Conservation (phyloP, 2,329 filamentous ascomycete genomes). For the Beauveria brongniartii region DNA sequence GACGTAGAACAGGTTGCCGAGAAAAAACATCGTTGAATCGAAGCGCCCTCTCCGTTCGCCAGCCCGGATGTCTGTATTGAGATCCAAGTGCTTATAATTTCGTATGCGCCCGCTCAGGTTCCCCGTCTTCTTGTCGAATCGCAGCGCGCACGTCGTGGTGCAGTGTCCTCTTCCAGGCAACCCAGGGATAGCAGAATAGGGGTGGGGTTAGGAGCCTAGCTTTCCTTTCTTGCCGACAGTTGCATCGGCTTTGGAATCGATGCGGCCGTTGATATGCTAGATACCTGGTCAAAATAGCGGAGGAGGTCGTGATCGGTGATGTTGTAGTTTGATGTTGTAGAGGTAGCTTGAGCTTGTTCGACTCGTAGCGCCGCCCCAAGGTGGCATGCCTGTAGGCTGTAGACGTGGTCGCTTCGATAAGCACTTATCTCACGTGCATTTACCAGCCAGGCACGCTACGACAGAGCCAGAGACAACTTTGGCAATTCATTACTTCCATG, state of each 20-base stretch:
- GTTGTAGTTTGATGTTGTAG: not conserved
- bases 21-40: constrained; percentile 46
- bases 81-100: not conserved
- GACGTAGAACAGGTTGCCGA: constrained; percentile 62
- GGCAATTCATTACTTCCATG: too few species aligned
- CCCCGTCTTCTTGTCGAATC: not conserved
- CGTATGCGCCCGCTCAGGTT: not conserved
- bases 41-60: not conserved
- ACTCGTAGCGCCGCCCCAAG: not conserved
- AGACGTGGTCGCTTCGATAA: constrained; percentile 11
- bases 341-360: not conserved
- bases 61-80: too few species aligned
- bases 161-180: not conserved
- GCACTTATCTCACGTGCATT: constrained; percentile 10
- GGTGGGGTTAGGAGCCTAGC: not conserved
- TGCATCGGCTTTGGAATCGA: not conserved
- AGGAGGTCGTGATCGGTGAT: not conserved
- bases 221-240: not conserved
- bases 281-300: too few species aligned
- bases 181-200: not conserved
- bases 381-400: not conserved
- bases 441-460: not conserved
- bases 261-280: not conserved
- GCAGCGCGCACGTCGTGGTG: not conserved
- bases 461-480: not conserved